Percentiles rank a stretch among this genome's conserved stretches.
phyloP scores from a whole-genome alignment of 2,329 filamentous ascomycete species.

The Microdochium trichocladiopsis region DNA sequence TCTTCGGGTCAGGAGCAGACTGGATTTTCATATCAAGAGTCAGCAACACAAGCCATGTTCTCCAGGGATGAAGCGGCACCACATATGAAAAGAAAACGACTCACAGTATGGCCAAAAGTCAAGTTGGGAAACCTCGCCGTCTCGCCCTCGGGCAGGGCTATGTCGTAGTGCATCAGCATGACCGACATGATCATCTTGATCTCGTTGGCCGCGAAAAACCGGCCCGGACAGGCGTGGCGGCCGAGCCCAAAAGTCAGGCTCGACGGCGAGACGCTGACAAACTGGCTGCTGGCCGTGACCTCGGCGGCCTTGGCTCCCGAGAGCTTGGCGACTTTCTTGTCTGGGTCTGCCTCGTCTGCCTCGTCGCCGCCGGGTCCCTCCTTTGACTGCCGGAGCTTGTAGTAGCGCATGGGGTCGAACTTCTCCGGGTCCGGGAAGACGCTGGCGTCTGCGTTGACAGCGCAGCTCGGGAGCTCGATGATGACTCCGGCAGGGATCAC shows the following conservation, averaged over 20 bases:
- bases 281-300: constrained; percentile 13
- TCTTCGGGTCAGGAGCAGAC: neutral
- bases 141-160: constrained; percentile 20
- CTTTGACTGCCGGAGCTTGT: constrained; percentile 21
- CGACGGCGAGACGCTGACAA: constrained; percentile 26
- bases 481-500: constrained; percentile 34
- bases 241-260: constrained; percentile 29
- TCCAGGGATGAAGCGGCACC: neutral
- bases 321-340: neutral
- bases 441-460: constrained; percentile 27
- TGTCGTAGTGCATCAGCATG: constrained; percentile 31
- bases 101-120: constrained; percentile 2
- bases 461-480: constrained; percentile 31
- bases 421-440: constrained; percentile 23
- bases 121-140: neutral
- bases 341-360: neutral
- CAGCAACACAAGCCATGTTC: too few relatives aligned
- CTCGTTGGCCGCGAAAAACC: constrained; percentile 37
- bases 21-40: too few relatives aligned
- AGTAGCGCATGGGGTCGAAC: constrained; percentile 32
- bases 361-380: constrained; percentile 1
- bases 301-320: constrained; percentile 7
- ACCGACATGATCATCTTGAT: constrained; percentile 36
- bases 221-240: constrained; percentile 32
- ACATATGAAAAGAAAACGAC: neutral